phyloP scores from a whole-genome alignment of 1,284 basidiomycete genomes.

The Nidula niveotomentosa region DNA sequence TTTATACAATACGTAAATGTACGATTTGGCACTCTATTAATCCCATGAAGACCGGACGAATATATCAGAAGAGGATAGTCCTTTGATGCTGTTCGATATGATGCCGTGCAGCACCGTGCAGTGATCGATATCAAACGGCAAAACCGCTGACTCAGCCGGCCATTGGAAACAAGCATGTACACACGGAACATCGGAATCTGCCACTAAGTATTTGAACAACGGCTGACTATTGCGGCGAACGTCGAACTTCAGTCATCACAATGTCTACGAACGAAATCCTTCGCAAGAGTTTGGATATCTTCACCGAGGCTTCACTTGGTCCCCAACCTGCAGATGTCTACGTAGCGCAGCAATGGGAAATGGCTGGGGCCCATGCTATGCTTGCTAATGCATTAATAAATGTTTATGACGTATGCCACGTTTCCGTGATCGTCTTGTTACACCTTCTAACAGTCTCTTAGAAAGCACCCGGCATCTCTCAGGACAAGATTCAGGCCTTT shows the following conservation, averaged over 20 bases:
- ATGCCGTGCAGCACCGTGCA: no score
- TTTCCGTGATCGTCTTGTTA: neutral
- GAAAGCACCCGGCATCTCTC: neutral
- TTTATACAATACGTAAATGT: no score
- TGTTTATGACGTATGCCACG: neutral
- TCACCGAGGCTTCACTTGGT: slow-evolving; percentile 4
- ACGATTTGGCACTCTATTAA: no score
- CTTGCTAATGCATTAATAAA: neutral
- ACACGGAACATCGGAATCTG: no score
- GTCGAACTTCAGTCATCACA: neutral
- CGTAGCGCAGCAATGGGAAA: slow-evolving; percentile 8
- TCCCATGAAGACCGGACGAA: no score
- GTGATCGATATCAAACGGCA: no score
- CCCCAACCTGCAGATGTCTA: slow-evolving; percentile 14
- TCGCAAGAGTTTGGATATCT: slow-evolving; percentile 9
- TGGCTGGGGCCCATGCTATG: neutral
- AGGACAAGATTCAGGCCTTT: slow-evolving; percentile 7
- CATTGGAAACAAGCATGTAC: no score
- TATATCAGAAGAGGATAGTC: no score
- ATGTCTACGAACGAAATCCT: slow-evolving; percentile 10
- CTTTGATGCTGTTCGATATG: no score
- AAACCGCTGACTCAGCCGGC: no score
- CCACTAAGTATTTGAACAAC: neutral
- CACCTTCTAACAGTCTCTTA: neutral
- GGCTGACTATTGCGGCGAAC: neutral